Percentiles rank a stretch among this genome's conserved stretches.
Conservation (phyloP, 139 green algal species). For the Gonium pectorale region DNA sequence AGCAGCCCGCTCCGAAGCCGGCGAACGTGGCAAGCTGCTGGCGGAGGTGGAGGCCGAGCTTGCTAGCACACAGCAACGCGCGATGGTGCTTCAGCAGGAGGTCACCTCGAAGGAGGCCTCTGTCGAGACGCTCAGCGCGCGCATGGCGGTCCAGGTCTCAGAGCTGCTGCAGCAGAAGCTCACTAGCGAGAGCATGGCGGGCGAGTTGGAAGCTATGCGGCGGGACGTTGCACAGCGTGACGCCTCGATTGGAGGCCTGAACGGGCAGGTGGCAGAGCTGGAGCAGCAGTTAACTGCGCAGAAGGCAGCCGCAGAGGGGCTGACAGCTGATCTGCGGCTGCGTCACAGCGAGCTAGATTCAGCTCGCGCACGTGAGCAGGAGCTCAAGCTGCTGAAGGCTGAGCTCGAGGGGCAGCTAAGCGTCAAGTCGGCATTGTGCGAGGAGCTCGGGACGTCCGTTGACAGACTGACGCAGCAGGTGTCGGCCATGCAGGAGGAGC, state of each 20-base stretch:
- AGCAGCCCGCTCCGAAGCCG: background rate
- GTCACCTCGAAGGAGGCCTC: slow-evolving; percentile 5
- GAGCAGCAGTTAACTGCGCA: background rate
- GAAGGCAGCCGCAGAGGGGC: background rate
- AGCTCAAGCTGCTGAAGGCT: background rate
- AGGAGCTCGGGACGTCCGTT: background rate
- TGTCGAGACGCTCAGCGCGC: background rate
- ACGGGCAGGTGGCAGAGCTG: background rate
- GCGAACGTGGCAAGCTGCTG: background rate
- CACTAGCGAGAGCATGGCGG: background rate
- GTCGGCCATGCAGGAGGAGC: background rate
- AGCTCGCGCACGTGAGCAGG: background rate
- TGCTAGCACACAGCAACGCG: background rate
- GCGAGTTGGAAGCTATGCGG: background rate
- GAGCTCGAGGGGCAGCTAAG: background rate
- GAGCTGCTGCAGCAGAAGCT: background rate
- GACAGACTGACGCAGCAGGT: background rate
- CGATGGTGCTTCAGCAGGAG: background rate
- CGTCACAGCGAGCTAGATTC: background rate
- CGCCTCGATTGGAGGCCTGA: background rate
- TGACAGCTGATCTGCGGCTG: background rate
- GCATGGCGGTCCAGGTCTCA: background rate
- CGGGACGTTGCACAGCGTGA: background rate
- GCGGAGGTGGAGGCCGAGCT: background rate
- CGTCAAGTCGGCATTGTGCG: background rate